A percentile compares a stretch with the other conserved stretches of the same genome.
Conservation (phyloP, 2,329 filamentous ascomycete genomes). For the Annulohypoxylon truncatum region DNA sequence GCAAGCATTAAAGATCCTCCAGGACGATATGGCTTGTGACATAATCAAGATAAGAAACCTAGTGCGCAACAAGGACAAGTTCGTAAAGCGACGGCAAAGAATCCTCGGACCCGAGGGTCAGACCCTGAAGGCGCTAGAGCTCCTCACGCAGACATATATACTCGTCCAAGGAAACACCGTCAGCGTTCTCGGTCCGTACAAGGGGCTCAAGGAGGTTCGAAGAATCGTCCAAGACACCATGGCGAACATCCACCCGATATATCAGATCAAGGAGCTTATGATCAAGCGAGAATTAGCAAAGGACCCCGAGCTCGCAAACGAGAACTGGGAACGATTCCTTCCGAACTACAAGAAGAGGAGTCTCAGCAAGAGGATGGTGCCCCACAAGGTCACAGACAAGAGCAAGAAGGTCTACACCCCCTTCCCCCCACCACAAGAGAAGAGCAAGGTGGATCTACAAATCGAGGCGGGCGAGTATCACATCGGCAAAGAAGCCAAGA, state of each 20-base stretch:
- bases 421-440: constrained; percentile 95
- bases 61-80: constrained; percentile 92
- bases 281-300: constrained; percentile 93
- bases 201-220: constrained; percentile 91
- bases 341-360: constrained; percentile 97
- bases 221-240: constrained; percentile 95
- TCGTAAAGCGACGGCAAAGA: constrained; percentile 92
- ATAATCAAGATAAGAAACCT: constrained; percentile 95
- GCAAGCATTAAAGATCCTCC: constrained; percentile 92
- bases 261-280: constrained; percentile 66
- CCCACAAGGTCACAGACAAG: constrained; percentile 91
- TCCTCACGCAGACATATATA: constrained; percentile 91
- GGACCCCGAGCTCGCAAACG: constrained; percentile 84
- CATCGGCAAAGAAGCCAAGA: constrained; percentile 90
- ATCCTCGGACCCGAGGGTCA: constrained; percentile 92
- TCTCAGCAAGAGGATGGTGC: constrained; percentile 83
- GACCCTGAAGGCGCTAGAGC: constrained; percentile 92
- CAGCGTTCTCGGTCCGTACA: constrained; percentile 89
- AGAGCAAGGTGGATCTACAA: constrained; percentile 98
- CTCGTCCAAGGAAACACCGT: constrained; percentile 98
- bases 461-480: constrained; percentile 99
- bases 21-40: constrained; percentile 91
- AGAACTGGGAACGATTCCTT: constrained; percentile 96
- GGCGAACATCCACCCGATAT: constrained; percentile 97
- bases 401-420: constrained; percentile 94